Evolutionary conservation across 2,329 filamentous ascomycete species (phyloP).

Genomic region (Fusarium succisae): DNA sequence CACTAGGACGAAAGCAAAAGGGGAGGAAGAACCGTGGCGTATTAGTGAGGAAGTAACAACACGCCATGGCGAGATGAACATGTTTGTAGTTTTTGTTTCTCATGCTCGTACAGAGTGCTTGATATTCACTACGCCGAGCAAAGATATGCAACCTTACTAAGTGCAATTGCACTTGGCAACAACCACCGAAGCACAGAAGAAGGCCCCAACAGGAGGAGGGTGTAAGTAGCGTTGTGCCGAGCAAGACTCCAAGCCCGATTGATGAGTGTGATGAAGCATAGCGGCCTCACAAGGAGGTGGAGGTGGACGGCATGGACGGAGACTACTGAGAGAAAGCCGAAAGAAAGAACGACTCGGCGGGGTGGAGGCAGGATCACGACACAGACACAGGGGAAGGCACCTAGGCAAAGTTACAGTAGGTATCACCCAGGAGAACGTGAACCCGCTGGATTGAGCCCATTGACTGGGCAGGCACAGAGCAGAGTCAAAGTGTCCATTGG

Average conservation of each 20-base stretch:
- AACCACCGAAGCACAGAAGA: slow-evolving; percentile 37
- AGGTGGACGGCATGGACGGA: slow-evolving; percentile 15
- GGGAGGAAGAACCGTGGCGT: slow-evolving; percentile 9
- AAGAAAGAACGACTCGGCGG: slow-evolving; percentile 2
- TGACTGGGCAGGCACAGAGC: slow-evolving; percentile 26
- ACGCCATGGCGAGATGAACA: not conserved
- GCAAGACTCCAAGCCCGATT: slow-evolving; percentile 35
- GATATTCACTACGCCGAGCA: not conserved
- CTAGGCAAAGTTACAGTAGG: slow-evolving; percentile 17
- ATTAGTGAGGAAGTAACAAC: not conserved
- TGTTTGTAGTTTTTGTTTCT: not conserved
- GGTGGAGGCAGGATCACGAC: slow-evolving; percentile 4
- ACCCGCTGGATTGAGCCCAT: slow-evolving; percentile 23
- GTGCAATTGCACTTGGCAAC: slow-evolving; percentile 17
- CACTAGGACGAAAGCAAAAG: slow-evolving; percentile 16
- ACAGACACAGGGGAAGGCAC: slow-evolving; percentile 14
- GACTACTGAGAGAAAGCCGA: slow-evolving; percentile 14
- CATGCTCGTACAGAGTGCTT: not conserved
- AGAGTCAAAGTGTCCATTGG: slow-evolving; percentile 4
- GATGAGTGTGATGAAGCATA: slow-evolving; percentile 43
- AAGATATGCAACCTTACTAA: slow-evolving; percentile 4
- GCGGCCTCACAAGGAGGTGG: slow-evolving; percentile 39
- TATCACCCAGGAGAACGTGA: slow-evolving; percentile 28
- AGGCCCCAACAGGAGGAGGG: slow-evolving; percentile 37
- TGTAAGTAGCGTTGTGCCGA: slow-evolving; percentile 36